Evolutionary conservation across 768 basidiomycete species (phyloP).

Genomic region (Crepidotus variabilis): DNA sequence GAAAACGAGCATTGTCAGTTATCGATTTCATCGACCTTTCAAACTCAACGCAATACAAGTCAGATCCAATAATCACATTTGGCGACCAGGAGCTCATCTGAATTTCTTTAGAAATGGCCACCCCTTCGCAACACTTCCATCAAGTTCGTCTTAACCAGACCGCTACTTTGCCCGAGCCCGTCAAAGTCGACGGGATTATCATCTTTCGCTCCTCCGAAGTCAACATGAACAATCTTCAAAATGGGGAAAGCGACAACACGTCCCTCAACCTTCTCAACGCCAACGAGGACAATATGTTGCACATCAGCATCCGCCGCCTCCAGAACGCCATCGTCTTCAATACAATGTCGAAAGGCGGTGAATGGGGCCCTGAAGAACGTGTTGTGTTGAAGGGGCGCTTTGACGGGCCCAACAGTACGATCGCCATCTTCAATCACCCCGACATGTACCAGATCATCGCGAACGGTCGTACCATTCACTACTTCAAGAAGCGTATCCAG

Average conservation of each 20-base stretch:
- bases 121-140: too few relatives aligned
- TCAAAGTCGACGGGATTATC: conserved; percentile 10
- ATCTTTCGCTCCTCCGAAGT: conserved; percentile 9
- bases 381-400: conserved; percentile 5
- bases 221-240: not conserved
- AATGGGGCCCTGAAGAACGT: conserved; percentile 8
- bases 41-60: too few relatives aligned
- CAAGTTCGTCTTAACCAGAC: too few relatives aligned
- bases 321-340: conserved; percentile 12
- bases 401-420: not conserved
- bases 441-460: conserved; percentile 11
- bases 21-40: too few relatives aligned
- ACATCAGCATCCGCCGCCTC: conserved; percentile 6
- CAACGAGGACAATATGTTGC: conserved; percentile 5
- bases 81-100: too few relatives aligned
- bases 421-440: conserved; percentile 9
- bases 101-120: too few relatives aligned
- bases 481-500: conserved; percentile 8
- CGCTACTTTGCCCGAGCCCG: too few relatives aligned
- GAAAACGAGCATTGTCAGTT: too few relatives aligned
- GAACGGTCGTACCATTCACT: conserved; percentile 8
- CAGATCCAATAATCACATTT: too few relatives aligned
- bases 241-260: not conserved
- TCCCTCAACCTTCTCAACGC: conserved; percentile 2
- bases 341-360: not conserved